Evolutionary conservation across 441 rosid genomes (phyloP), one percentile per base, ranked within the genome.

Genomic region (Adansonia gregorii): DNA sequence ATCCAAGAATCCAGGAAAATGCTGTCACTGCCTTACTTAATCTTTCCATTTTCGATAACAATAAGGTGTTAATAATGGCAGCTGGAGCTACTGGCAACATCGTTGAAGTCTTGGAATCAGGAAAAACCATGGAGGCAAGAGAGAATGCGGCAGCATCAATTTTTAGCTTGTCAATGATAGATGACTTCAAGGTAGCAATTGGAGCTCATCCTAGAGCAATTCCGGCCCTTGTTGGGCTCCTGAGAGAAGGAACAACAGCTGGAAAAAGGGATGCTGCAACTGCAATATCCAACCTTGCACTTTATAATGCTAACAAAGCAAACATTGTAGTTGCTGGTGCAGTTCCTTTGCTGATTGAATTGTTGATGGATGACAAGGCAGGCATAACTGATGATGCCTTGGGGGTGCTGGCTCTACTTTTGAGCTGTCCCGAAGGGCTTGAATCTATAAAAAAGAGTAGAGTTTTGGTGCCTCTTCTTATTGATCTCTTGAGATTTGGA

Each of bases 71-170:
- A 19, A 87, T 91, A 68, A 85, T 88, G 88, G 91, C 92, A 2
- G 93, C 95, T 6, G 91, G 95, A n/a, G 92, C 93, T 12, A 76
- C 86, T 0, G 90, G 86, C 72, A 87, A 76, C 84, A 88, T 91
- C 12, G 74, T 88, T 74, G 68, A 73, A 20, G 93, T 88, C 48
- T 79, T 91, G 48, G 90, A 88, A 82, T 79, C 84, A 27, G 95
- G 93, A 12, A 85, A 83, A 82, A 89, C 89, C 8, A 87, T 86
- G 91, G 93, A 88, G 84, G 88, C 93, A 11, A 88, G 89, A 70
- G 95, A 90, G 78, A 91, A 91, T 74, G 93, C 95, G 31, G 91
- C 95, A 7, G 95, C 92, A 20, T 63, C 93, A n/a, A 88, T 91
- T 76, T 88, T 82, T 59, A 91, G 95, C 84, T 80, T 89, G 75